Conservation (phyloP, 2,329 filamentous ascomycete genomes). For the Ophioceras dolichostomum region DNA sequence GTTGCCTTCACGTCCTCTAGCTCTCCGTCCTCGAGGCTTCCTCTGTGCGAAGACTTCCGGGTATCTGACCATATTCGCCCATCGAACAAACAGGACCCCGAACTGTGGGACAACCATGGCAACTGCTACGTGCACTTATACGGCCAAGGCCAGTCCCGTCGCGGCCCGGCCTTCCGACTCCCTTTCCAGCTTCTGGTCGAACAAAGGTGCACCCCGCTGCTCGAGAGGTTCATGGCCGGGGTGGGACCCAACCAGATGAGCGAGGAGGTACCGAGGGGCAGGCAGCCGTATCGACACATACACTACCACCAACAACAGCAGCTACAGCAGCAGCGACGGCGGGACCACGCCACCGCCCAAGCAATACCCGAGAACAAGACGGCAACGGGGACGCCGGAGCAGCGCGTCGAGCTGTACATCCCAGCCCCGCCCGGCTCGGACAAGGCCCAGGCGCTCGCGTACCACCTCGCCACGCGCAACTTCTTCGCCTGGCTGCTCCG, state of each 20-base stretch:
- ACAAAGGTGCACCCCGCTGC: conserved; percentile 45
- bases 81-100: conserved; percentile 44
- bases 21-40: not conserved
- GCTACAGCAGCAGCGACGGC: conserved; percentile 13
- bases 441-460: conserved; percentile 41
- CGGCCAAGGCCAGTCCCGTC: conserved; percentile 47
- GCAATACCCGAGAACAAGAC: conserved; percentile 8
- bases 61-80: not conserved
- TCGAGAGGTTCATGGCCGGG: conserved; percentile 34
- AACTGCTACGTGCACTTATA: conserved; percentile 62
- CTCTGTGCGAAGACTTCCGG: not conserved
- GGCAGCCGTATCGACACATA: no score
- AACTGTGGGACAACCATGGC: conserved; percentile 56
- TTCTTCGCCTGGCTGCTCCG: conserved; percentile 60
- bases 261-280: no score
- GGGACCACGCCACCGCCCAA: conserved; percentile 10
- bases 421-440: conserved; percentile 44
- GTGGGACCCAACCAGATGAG: conserved; percentile 13
- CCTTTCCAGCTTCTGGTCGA: conserved; percentile 44
- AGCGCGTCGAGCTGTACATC: conserved; percentile 52
- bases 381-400: not conserved
- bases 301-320: conserved; percentile 5
- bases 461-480: conserved; percentile 61
- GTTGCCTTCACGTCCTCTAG: not conserved
- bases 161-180: conserved; percentile 57